Conservation (phyloP, 371 early-diverging fungal species). For the Rhizomucor pusillus region DNA sequence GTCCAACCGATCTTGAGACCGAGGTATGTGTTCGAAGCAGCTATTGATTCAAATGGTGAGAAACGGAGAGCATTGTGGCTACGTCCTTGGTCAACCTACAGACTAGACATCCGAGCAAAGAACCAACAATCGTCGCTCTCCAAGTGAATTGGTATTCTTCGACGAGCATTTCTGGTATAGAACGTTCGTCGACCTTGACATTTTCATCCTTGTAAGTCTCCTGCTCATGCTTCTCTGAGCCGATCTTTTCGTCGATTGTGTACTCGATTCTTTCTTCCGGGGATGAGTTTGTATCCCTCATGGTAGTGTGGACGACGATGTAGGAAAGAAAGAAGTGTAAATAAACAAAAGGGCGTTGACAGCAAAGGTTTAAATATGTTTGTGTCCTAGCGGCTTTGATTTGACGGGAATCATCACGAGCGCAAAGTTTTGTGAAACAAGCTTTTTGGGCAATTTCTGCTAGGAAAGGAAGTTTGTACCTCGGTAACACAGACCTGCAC, state of each 20-base stretch:
- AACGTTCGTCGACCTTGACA: conserved; percentile 14
- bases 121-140: conserved; percentile 67
- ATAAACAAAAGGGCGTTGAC: too few relatives aligned
- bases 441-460: conserved; percentile 17
- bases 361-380: too few relatives aligned
- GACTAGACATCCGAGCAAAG: conserved; percentile 66
- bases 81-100: conserved; percentile 16
- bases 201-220: conserved; percentile 16
- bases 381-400: too few relatives aligned
- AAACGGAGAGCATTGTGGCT: background rate
- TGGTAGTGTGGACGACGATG: too few relatives aligned
- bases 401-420: background rate
- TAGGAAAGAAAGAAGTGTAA: too few relatives aligned
- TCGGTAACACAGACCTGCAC: background rate
- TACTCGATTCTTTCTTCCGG: conserved; percentile 37
- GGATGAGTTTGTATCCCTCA: background rate
- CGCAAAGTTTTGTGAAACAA: too few relatives aligned
- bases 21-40: conserved; percentile 67
- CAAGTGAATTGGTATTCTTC: conserved; percentile 54
- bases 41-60: conserved; percentile 7
- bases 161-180: conserved; percentile 5
- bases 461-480: conserved; percentile 8
- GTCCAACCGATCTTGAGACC: conserved; percentile 68
- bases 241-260: conserved; percentile 9
- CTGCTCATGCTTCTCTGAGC: conserved; percentile 9